Percentiles rank a stretch among this genome's conserved stretches.
phyloP scores from a whole-genome alignment of 2,329 filamentous ascomycete genomes.

The Daldinia sp. region DNA sequence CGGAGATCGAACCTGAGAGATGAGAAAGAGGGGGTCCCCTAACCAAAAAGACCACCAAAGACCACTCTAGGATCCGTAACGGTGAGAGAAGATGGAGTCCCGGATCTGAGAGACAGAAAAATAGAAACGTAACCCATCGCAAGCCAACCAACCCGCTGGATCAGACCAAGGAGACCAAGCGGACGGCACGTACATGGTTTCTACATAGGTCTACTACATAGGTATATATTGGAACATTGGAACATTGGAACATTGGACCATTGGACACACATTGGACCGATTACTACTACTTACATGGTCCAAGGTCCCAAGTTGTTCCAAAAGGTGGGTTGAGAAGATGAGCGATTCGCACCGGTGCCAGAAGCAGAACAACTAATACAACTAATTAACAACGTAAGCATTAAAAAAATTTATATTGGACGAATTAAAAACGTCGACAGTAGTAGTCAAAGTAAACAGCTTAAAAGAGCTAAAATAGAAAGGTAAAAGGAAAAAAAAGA shows the following conservation, averaged over 20 bases:
- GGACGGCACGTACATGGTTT: constrained; percentile 4
- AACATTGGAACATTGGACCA: too few species aligned
- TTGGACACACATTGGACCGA: too few species aligned
- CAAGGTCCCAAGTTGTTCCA: constrained; percentile 37
- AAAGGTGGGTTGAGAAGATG: constrained; percentile 31
- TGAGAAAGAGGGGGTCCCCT: constrained; percentile 34
- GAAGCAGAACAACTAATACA: constrained; percentile 11
- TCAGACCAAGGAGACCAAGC: constrained; percentile 32
- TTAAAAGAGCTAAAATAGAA: constrained; percentile 37
- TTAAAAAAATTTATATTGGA: constrained; percentile 31
- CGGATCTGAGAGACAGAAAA: constrained; percentile 30
- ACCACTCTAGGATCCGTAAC: too few species aligned
- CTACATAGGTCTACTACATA: neutral
- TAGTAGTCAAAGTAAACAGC: constrained; percentile 8
- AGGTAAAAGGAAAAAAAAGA: constrained; percentile 24
- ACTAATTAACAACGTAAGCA: constrained; percentile 41
- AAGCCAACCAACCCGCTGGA: constrained; percentile 43
- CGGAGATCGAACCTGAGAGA: constrained; percentile 41
- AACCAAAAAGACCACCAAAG: constrained; percentile 12
- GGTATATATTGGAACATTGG: too few species aligned
- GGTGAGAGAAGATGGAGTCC: constrained; percentile 40
- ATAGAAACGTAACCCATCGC: constrained; percentile 21
- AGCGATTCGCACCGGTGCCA: constrained; percentile 43
- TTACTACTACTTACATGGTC: too few species aligned
- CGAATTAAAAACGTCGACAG: constrained; percentile 41